phyloP scores from a whole-genome alignment of 164 flowering plant genomes.

The Annona cherimola region DNA sequence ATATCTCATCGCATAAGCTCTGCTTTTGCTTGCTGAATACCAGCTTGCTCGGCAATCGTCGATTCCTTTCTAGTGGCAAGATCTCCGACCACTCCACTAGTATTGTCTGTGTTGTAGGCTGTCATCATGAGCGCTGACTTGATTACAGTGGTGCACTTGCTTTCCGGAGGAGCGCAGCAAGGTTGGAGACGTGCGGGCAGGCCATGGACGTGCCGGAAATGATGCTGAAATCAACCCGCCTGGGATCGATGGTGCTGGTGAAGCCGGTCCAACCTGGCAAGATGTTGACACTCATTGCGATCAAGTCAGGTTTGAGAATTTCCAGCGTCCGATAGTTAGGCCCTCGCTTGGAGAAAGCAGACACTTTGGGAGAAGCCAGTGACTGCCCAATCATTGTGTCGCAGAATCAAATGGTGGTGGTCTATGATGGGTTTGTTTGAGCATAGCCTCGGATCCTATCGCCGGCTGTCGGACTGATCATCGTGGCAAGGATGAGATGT shows the following conservation, averaged over 20 bases:
- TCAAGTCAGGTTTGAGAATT: conserved; percentile 80
- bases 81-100: conserved; percentile 43
- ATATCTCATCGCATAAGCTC: conserved; percentile 48
- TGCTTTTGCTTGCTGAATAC: conserved; percentile 40
- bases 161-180: conserved; percentile 62
- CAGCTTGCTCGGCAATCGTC: conserved; percentile 57
- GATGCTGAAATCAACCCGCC: conserved; percentile 61
- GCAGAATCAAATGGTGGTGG: conserved; percentile 43
- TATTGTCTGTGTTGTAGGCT: conserved; percentile 47
- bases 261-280: conserved; percentile 75
- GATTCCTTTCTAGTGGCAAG: conserved; percentile 49
- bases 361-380: conserved; percentile 75
- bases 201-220: conserved; percentile 92
- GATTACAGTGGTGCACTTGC: conserved; percentile 84
- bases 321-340: conserved; percentile 56
- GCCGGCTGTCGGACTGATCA: conserved; percentile 51
- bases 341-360: conserved; percentile 76
- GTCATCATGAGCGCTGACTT: conserved; percentile 88
- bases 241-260: conserved; percentile 57
- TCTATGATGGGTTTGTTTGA: conserved; percentile 41
- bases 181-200: conserved; percentile 74
- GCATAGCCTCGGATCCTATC: conserved; percentile 50
- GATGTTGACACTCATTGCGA: conserved; percentile 85
- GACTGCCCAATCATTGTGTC: conserved; percentile 53
- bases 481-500: conserved; percentile 57